Conservation (phyloP, 1,284 basidiomycete genomes). For the Apiotrichum laibachii region DNA sequence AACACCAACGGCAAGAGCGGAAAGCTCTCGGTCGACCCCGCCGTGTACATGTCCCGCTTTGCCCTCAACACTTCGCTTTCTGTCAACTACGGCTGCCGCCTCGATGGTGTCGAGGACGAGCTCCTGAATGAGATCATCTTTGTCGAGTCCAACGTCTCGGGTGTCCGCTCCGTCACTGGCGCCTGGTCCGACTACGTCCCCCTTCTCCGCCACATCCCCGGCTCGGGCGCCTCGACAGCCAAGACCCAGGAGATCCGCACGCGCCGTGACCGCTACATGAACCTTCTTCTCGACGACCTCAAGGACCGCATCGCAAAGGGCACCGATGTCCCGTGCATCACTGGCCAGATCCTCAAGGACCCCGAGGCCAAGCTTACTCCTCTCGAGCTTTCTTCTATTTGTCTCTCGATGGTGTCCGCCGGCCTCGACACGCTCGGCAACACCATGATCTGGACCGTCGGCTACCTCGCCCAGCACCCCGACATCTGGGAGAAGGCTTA, state of each 20-base stretch:
- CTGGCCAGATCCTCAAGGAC: slow-evolving; percentile 23
- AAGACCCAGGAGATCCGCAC: slow-evolving; percentile 3
- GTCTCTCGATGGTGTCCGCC: slow-evolving; percentile 25
- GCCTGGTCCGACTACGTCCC: slow-evolving; percentile 21
- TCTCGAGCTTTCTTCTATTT: slow-evolving; percentile 23
- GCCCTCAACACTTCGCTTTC: slow-evolving; percentile 22
- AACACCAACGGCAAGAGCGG: slow-evolving; percentile 18
- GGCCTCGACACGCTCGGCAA: slow-evolving; percentile 26
- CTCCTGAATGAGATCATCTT: slow-evolving; percentile 20
- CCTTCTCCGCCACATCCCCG: slow-evolving; percentile 15
- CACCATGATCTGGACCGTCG: slow-evolving; percentile 24
- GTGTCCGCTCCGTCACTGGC: slow-evolving; percentile 16
- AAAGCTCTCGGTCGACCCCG: slow-evolving; percentile 16
- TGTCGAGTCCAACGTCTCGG: slow-evolving; percentile 15
- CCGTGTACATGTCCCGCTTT: slow-evolving; percentile 17
- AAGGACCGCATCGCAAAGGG: slow-evolving; percentile 16
- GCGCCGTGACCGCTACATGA: slow-evolving; percentile 24
- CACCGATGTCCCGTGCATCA: slow-evolving; percentile 24
- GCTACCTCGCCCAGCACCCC: slow-evolving; percentile 23
- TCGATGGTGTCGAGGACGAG: slow-evolving; percentile 15
- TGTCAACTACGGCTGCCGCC: slow-evolving; percentile 23
- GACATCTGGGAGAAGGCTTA: slow-evolving; percentile 21
- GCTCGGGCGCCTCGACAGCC: not conserved
- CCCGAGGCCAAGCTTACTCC: slow-evolving; percentile 21
- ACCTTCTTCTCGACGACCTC: slow-evolving; percentile 20